Evolutionary conservation across 331 rosid species (phyloP).

Genomic region (Erythrophleum ivorense): DNA sequence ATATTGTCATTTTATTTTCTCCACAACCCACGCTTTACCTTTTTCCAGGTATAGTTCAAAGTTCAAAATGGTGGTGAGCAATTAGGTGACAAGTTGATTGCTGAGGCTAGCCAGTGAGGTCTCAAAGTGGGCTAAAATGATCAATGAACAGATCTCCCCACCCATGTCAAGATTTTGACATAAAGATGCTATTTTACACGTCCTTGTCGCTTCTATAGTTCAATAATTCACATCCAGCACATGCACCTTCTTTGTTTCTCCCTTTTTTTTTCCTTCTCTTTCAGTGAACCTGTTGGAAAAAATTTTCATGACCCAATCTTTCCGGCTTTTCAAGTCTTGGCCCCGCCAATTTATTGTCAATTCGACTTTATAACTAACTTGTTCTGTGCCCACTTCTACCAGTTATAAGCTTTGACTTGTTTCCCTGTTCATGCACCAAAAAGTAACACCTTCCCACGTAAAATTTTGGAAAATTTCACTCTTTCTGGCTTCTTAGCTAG

Average conservation of each 20-base stretch:
- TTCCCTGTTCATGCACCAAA: slow-evolving; percentile 15
- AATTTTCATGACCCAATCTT: slow-evolving; percentile 43
- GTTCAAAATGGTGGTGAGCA: not conserved
- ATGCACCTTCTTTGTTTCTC: slow-evolving; percentile 30
- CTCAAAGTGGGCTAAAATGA: slow-evolving; percentile 34
- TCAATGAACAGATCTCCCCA: slow-evolving; percentile 27
- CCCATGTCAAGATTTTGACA: slow-evolving; percentile 47
- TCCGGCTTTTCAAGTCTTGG: slow-evolving; percentile 46
- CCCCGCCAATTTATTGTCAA: slow-evolving; percentile 47
- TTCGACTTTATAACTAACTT: slow-evolving; percentile 51
- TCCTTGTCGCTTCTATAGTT: slow-evolving; percentile 25
- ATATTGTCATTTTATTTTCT: not conserved
- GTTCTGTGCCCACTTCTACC: slow-evolving; percentile 39
- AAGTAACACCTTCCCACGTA: not conserved
- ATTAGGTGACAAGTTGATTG: slow-evolving; percentile 33
- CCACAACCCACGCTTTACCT: not conserved
- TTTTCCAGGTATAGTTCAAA: not conserved
- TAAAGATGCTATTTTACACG: slow-evolving; percentile 41
- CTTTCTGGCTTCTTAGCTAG: not conserved
- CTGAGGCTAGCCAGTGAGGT: slow-evolving; percentile 30
- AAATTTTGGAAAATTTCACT: not conserved
- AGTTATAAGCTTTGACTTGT: slow-evolving; percentile 41
- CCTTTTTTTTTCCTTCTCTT: slow-evolving; percentile 1
- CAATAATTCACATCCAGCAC: slow-evolving; percentile 63
- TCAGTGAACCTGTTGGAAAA: slow-evolving; percentile 34